phyloP scores from a whole-genome alignment of 805 yeast genomes.

The Blastobotrys robertii region DNA sequence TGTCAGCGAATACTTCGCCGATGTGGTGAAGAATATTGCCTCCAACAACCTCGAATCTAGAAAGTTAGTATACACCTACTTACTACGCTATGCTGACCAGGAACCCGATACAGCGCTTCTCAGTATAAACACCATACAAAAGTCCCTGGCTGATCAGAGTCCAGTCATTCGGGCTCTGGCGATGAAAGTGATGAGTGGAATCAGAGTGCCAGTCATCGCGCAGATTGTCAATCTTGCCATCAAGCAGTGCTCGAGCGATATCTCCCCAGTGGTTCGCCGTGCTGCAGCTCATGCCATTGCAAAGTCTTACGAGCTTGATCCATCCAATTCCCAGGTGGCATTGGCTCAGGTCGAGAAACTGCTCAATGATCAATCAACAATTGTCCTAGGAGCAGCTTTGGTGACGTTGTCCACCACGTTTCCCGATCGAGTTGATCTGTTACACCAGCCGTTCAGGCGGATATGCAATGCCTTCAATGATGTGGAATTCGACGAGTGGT shows the following conservation, averaged over 20 bases:
- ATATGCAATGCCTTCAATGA: conserved; percentile 37
- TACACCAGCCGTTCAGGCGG: conserved; percentile 63
- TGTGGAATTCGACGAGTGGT: conserved; percentile 58
- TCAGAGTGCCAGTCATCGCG: conserved; percentile 67
- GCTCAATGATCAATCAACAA: conserved; percentile 53
- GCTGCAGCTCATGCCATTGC: conserved; percentile 71
- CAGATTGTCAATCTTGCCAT: conserved; percentile 71
- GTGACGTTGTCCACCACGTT: conserved; percentile 44
- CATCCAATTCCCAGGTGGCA: conserved; percentile 40
- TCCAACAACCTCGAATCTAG: conserved; percentile 55
- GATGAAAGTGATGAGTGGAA: conserved; percentile 72
- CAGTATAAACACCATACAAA: conserved; percentile 87
- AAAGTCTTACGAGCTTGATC: conserved; percentile 40
- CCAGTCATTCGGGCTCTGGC: conserved; percentile 64
- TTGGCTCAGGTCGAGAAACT: conserved; percentile 40
- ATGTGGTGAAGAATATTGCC: conserved; percentile 80
- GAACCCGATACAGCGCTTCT: conserved; percentile 87
- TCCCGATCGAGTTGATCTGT: conserved; percentile 47
- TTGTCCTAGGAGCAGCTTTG: conserved; percentile 64
- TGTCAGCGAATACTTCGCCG: conserved; percentile 54
- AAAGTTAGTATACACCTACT: conserved; percentile 65
- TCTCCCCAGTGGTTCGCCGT: conserved; percentile 66
- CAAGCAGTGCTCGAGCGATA: conserved; percentile 57
- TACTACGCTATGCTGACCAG: conserved; percentile 65
- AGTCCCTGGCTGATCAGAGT: conserved; percentile 58